phyloP scores from a whole-genome alignment of 1,139 yeast species.

The Kodamaea anthophila region DNA sequence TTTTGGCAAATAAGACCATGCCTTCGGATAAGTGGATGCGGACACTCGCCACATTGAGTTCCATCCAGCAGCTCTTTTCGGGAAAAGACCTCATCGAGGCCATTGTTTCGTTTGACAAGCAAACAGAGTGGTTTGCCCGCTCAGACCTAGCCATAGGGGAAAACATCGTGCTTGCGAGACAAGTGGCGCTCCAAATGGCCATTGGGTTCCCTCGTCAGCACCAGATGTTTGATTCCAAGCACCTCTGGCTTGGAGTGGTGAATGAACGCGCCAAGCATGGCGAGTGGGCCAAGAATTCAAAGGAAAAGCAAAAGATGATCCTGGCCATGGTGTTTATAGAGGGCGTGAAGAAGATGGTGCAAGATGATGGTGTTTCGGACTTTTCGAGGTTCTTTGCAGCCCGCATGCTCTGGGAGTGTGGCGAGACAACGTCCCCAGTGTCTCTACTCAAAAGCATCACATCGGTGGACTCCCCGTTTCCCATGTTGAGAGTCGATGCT shows the following conservation, averaged over 20 bases:
- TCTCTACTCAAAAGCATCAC: slow-evolving; percentile 34
- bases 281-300: slow-evolving; percentile 26
- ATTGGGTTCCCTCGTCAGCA: slow-evolving; percentile 7
- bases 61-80: slow-evolving; percentile 4
- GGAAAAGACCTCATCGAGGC: slow-evolving; percentile 5
- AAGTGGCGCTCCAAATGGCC: slow-evolving; percentile 25
- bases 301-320: slow-evolving; percentile 42
- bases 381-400: slow-evolving; percentile 47
- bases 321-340: slow-evolving; percentile 45
- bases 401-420: slow-evolving; percentile 52
- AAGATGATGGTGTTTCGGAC: slow-evolving; percentile 6
- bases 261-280: slow-evolving; percentile 40
- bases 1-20: not conserved
- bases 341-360: slow-evolving; percentile 20
- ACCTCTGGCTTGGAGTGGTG: slow-evolving; percentile 23
- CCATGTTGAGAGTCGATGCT: slow-evolving; percentile 18
- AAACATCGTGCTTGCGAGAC: slow-evolving; percentile 36
- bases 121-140: slow-evolving; percentile 34
- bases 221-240: slow-evolving; percentile 5
- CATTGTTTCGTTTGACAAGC: slow-evolving; percentile 7
- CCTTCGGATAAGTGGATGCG: slow-evolving; percentile 36
- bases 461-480: slow-evolving; percentile 14
- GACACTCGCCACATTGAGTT: slow-evolving; percentile 22
- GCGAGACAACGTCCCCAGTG: slow-evolving; percentile 50
- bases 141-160: slow-evolving; percentile 34